A percentile compares a stretch with the other conserved stretches of the same genome.
phyloP scores from a whole-genome alignment of 192 early-diverging fungal species.

The Helicostylum pulchrum region DNA sequence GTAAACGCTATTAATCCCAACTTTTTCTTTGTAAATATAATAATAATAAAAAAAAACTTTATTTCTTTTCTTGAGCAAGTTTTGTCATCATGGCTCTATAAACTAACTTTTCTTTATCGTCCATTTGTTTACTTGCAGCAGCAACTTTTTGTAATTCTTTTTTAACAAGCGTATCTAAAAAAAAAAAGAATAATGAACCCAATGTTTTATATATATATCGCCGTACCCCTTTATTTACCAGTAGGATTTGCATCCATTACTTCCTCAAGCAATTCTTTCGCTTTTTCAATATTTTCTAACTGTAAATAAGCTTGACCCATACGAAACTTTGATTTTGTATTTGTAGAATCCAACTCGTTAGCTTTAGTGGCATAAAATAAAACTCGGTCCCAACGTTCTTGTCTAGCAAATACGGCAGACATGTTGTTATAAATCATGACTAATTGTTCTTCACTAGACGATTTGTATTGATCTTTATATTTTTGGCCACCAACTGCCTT shows the following conservation, averaged over 20 bases:
- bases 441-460: conserved; percentile 11
- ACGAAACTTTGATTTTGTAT: conserved; percentile 24
- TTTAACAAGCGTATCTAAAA: conserved; percentile 29
- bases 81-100: conserved; percentile 27
- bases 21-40: background rate
- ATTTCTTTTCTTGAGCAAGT: conserved; percentile 10
- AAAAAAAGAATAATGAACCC: conserved; percentile 1
- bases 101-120: conserved; percentile 14
- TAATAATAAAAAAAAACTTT: background rate
- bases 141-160: conserved; percentile 13
- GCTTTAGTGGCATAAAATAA: conserved; percentile 12
- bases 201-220: background rate
- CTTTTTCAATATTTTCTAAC: conserved; percentile 2
- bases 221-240: conserved; percentile 10
- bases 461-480: conserved; percentile 16
- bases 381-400: conserved; percentile 20
- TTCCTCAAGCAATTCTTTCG: conserved; percentile 6
- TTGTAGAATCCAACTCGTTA: conserved; percentile 7
- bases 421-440: conserved; percentile 33
- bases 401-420: conserved; percentile 19
- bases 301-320: conserved; percentile 25
- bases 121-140: background rate
- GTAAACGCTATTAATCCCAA: background rate
- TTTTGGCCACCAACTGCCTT: conserved; percentile 22
- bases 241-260: conserved; percentile 7